Conservation (phyloP, 2,329 filamentous ascomycete genomes). For the Ascochyta lentis region DNA sequence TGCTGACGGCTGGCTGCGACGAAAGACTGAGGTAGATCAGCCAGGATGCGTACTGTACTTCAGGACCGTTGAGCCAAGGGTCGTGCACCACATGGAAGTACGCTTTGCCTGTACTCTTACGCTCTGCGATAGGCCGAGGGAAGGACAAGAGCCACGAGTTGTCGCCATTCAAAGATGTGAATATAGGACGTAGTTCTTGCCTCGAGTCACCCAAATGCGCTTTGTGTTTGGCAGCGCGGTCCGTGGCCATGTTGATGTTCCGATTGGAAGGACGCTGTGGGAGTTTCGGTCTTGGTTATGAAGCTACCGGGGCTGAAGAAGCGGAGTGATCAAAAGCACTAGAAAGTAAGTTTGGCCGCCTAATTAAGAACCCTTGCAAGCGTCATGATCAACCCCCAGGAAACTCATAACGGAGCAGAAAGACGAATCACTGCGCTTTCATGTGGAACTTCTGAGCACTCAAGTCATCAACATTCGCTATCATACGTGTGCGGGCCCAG, state of each 20-base stretch:
- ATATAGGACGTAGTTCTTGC: constrained; percentile 2
- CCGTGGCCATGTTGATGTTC: not conserved
- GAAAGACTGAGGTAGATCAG: constrained; percentile 1
- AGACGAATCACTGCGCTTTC: not conserved
- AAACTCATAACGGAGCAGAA: too few relatives aligned
- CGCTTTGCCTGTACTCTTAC: constrained; percentile 2
- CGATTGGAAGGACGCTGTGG: not conserved
- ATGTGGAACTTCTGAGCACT: not conserved
- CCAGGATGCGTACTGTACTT: not conserved
- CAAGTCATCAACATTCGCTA: constrained; percentile 13
- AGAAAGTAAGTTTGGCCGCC: not conserved
- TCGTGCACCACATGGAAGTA: constrained; percentile 15
- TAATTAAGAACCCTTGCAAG: not conserved
- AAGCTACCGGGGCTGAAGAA: not conserved
- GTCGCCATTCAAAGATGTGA: constrained; percentile 15
- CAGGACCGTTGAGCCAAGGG: constrained; percentile 7
- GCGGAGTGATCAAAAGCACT: not conserved
- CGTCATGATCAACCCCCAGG: not conserved
- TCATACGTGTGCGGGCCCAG: constrained; percentile 13
- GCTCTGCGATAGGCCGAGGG: constrained; percentile 6
- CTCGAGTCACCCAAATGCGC: not conserved
- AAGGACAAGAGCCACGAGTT: constrained; percentile 18
- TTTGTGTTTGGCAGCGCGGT: not conserved
- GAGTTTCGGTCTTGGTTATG: not conserved
- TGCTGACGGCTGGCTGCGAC: not conserved